Evolutionary conservation across 2,329 filamentous ascomycete genomes (phyloP), one percentile per base, ranked within the genome.

Genomic region (Bipolaris cookei): DNA sequence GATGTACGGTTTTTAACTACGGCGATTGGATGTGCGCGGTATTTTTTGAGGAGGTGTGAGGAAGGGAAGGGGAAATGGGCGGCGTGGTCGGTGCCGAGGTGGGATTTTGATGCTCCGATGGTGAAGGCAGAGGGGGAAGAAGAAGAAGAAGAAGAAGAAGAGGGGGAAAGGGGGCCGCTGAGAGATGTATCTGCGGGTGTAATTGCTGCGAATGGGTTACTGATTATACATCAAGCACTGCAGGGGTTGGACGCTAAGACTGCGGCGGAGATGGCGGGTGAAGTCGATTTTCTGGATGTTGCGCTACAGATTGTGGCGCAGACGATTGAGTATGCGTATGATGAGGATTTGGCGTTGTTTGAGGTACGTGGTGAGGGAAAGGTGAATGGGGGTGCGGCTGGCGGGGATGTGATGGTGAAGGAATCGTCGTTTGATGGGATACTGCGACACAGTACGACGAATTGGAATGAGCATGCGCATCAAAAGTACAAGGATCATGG

Each of bases 31-130:
- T 70, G 80, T 37, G 81, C 80, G 0, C 72, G 81, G 28, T 81
- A 80, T 54, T 84, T 84, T 57, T 61, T 83, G 2, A 47, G 65
- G 0, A 68, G 79, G 0, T 66, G 84, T 16, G 72, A 76, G 0
- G 67, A 69, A 2, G 75, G 74, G 14, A 65, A 67, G 4, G 64
- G 61, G 0, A 74, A 63, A 30, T 72, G 70, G 28, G 63, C 62
- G 67, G 18, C 62, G 70, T 39, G 60, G 2, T 39, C 72, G 0
- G 78, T 83, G 0, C 81, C 82, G 0, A 73, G 76, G 2, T 84
- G 81, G 82, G 82, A 84, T 52, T 84, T 83, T 42, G 79, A 84
- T 56, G 82, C 82, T 0, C 82, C 82, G 46, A 8, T 30, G 25
- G 30, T 20, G 6, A 6, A 38, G n/a, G n/a, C n/a, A n/a, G n/a